Conservation (phyloP, 495 filamentous ascomycete species). For the Neurospora intermedia region DNA sequence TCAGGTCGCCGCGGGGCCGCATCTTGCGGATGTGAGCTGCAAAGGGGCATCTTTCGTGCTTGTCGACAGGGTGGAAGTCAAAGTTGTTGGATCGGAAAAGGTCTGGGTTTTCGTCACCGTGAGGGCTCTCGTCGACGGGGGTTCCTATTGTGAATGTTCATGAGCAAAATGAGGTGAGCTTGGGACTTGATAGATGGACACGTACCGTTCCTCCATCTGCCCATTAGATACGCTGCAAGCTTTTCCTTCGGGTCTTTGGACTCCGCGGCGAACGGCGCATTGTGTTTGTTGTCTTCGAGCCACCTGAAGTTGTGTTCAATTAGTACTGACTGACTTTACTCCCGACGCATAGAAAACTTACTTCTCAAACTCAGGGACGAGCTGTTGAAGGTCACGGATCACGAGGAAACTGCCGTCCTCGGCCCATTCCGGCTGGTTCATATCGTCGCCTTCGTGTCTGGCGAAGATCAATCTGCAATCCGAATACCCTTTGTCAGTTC, state of each 20-base stretch:
- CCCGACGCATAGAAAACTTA: neutral
- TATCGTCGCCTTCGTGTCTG: neutral
- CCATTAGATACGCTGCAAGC: conserved; percentile 1
- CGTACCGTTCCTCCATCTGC: neutral
- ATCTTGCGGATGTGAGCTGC: conserved; percentile 3
- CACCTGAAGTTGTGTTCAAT: neutral
- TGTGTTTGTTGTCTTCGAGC: neutral
- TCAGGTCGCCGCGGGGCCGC: neutral
- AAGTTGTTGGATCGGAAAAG: neutral
- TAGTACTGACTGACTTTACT: neutral
- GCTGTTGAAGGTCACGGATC: conserved; percentile 1
- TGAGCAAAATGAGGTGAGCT: neutral
- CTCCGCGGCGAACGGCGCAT: neutral
- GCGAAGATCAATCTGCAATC: neutral
- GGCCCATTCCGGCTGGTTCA: neutral
- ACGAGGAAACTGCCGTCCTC: conserved; percentile 2
- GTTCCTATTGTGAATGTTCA: neutral
- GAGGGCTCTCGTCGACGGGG: neutral
- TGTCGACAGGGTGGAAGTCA: neutral
- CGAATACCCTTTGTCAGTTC: neutral
- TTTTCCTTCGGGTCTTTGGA: neutral
- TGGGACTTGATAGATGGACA: neutral
- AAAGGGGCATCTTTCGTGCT: neutral
- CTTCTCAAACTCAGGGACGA: neutral
- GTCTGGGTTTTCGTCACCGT: neutral